Conservation (phyloP, 805 yeast species). For the Cyberlindnera meyerae region DNA sequence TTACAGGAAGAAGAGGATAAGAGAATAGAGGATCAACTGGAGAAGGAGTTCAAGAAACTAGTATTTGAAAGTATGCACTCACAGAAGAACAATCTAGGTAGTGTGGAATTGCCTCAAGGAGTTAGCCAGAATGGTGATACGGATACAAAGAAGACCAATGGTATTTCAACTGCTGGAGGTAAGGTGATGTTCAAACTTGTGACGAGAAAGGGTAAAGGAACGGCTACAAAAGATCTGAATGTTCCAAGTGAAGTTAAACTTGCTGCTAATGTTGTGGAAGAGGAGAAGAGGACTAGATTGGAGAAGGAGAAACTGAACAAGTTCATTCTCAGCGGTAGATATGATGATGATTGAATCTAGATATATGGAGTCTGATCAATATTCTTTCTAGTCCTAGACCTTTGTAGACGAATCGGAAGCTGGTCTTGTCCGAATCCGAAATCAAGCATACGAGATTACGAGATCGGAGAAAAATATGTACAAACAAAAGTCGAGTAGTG, state of each 20-base stretch:
- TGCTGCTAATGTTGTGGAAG: conserved; percentile 46
- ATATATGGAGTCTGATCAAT: too few species aligned
- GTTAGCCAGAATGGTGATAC: background rate
- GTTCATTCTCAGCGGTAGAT: conserved; percentile 40
- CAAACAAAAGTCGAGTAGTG: too few species aligned
- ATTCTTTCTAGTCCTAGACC: background rate
- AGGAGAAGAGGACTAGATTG: conserved; percentile 43
- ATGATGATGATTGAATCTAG: too few species aligned
- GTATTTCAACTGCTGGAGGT: conserved; percentile 6
- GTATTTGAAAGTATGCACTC: conserved; percentile 46
- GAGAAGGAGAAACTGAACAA: conserved; percentile 56
- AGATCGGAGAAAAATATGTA: too few species aligned
- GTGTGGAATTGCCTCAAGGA: conserved; percentile 16
- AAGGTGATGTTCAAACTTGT: conserved; percentile 47
- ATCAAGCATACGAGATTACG: background rate
- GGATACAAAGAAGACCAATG: conserved; percentile 37
- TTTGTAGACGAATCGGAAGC: background rate
- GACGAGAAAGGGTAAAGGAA: conserved; percentile 47
- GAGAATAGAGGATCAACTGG: conserved; percentile 47
- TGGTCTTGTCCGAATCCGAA: background rate
- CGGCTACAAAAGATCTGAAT: conserved; percentile 38
- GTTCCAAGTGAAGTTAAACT: conserved; percentile 53
- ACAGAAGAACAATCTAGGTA: conserved; percentile 11
- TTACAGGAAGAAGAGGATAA: conserved; percentile 37
- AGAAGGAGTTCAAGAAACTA: conserved; percentile 49